Conservation (phyloP, 1,284 basidiomycete genomes). For the Microbotryum lychnidis-dioicae region DNA sequence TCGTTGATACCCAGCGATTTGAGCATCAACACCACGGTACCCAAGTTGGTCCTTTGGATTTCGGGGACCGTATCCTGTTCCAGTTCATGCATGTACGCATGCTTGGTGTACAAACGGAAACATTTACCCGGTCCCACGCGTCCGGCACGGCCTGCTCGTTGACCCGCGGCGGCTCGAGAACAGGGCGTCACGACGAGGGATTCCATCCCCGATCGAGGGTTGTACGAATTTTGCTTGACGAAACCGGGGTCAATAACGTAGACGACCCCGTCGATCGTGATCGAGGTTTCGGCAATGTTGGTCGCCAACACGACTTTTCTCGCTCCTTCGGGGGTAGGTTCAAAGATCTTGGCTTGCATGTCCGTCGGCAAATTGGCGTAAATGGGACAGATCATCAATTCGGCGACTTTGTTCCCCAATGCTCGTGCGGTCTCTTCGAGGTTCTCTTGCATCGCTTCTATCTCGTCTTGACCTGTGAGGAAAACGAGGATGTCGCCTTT, state of each 20-base stretch:
- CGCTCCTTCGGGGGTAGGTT: slow-evolving; percentile 92
- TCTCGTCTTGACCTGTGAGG: slow-evolving; percentile 99
- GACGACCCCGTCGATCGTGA: slow-evolving; percentile 79
- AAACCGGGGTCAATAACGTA: slow-evolving; percentile 98
- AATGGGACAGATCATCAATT: slow-evolving; percentile 92
- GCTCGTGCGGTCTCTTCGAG: slow-evolving; percentile 89
- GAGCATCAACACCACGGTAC: slow-evolving; percentile 52
- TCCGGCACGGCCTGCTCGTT: slow-evolving; percentile 91
- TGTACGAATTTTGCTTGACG: slow-evolving; percentile 95
- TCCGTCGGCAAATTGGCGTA: slow-evolving; percentile 97
- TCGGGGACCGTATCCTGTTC: slow-evolving; percentile 55
- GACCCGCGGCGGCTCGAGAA: slow-evolving; percentile 92
- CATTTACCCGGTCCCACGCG: slow-evolving; percentile 98
- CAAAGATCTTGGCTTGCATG: slow-evolving; percentile 99
- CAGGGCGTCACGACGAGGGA: slow-evolving; percentile 89
- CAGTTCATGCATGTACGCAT: slow-evolving; percentile 55
- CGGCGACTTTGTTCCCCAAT: slow-evolving; percentile 89
- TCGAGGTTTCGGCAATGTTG: slow-evolving; percentile 93
- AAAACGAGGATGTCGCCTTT: slow-evolving; percentile 98
- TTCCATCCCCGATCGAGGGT: slow-evolving; percentile 93
- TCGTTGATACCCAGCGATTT: slow-evolving; percentile 58
- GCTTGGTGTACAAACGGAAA: slow-evolving; percentile 69
- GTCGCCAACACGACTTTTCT: slow-evolving; percentile 62
- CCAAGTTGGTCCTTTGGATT: slow-evolving; percentile 49
- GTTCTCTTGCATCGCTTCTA: slow-evolving; percentile 88